Conservation (phyloP, 2,329 filamentous ascomycete species). For the Lasiodiplodia citricola region DNA sequence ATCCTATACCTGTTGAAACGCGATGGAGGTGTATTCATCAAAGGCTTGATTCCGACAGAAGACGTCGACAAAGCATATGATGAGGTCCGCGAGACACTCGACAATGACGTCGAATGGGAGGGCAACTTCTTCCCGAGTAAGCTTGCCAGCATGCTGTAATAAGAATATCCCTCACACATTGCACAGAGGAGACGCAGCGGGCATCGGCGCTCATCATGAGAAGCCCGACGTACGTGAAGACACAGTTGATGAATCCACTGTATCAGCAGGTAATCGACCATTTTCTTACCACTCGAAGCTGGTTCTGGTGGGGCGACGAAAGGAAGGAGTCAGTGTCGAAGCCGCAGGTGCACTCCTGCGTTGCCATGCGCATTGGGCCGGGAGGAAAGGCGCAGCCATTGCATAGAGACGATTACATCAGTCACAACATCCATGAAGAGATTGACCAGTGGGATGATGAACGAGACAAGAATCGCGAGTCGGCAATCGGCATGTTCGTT, state of each 20-base stretch:
- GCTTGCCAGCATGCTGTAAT: neutral
- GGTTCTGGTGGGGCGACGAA: conserved; percentile 38
- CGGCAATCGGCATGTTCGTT: conserved; percentile 22
- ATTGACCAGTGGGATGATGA: conserved; percentile 6
- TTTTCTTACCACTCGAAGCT: conserved; percentile 36
- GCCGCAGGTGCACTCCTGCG: conserved; percentile 33
- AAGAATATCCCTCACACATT: neutral
- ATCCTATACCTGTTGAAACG: conserved; percentile 29
- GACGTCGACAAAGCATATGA: conserved; percentile 29
- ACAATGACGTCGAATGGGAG: conserved; percentile 30
- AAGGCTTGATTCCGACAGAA: conserved; percentile 24
- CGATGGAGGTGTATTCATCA: conserved; percentile 30
- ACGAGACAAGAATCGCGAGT: conserved; percentile 6
- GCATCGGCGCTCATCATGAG: conserved; percentile 27
- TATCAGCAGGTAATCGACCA: conserved; percentile 36
- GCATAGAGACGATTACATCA: conserved; percentile 24
- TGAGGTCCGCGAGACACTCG: conserved; percentile 28
- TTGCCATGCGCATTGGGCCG: conserved; percentile 28
- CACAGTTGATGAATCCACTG: conserved; percentile 35
- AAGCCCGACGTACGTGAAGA: conserved; percentile 29
- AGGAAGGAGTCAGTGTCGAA: conserved; percentile 35
- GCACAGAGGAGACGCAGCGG: conserved; percentile 29
- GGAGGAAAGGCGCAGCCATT: conserved; percentile 13
- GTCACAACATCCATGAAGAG: conserved; percentile 10
- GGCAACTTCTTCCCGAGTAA: conserved; percentile 30